Percentiles rank a stretch among this genome's conserved stretches.
phyloP scores from a whole-genome alignment of 2,329 filamentous ascomycete species.

The Thermothelomyces thermophilus region DNA sequence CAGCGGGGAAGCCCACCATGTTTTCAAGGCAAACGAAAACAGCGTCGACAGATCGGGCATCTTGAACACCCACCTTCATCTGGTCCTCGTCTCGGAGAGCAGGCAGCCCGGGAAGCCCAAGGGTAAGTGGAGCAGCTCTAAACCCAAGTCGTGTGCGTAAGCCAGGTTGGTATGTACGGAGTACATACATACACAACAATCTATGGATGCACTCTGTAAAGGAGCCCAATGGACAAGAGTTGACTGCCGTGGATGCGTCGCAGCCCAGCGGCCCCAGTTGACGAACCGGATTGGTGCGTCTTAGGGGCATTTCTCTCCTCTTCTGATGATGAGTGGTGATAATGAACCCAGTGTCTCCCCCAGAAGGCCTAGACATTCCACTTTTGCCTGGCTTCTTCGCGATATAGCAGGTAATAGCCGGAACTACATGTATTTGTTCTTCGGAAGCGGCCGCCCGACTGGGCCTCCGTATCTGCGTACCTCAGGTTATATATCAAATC shows the following conservation, averaged over 20 bases:
- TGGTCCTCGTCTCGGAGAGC: too few relatives aligned
- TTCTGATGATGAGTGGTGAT: not conserved
- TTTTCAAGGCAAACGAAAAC: too few relatives aligned
- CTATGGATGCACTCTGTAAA: too few relatives aligned
- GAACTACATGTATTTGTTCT: not conserved
- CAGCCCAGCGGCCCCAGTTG: not conserved
- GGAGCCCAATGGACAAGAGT: not conserved
- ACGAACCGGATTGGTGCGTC: not conserved
- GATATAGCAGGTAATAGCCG: not conserved
- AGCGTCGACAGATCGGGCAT: too few relatives aligned
- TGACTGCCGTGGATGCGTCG: not conserved
- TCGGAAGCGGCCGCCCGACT: not conserved
- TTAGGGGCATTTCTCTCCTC: not conserved
- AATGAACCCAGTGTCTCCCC: not conserved
- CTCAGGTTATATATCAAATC: not conserved
- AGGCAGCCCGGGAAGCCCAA: too few relatives aligned
- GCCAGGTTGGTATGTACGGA: too few relatives aligned
- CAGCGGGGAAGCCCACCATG: not conserved
- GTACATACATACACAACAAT: too few relatives aligned
- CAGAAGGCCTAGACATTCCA: too few relatives aligned
- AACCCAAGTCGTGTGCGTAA: too few relatives aligned
- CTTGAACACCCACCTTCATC: too few relatives aligned
- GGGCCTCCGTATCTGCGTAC: slow-evolving; percentile 5
- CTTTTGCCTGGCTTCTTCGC: not conserved
- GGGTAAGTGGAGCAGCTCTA: too few relatives aligned